These are phyloP conservation scores for Labyrinthula sp. DNA, from an alignment of 352 stramenopile species.

Conservation along the genomic window DNA sequence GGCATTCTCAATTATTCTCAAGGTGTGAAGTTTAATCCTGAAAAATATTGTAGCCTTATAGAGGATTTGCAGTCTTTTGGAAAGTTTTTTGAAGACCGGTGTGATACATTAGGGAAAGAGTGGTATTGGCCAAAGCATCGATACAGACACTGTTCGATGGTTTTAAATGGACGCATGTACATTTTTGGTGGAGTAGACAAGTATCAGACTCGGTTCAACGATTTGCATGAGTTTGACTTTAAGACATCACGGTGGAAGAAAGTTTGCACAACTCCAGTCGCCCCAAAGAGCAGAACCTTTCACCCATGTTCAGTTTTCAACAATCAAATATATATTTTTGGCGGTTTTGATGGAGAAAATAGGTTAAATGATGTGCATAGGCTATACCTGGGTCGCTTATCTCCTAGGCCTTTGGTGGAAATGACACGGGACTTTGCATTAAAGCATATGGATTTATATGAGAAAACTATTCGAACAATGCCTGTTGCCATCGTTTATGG, in stretches of 20 bases:
- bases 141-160: slow-evolving; percentile 56
- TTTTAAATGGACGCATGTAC: slow-evolving; percentile 58
- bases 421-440: no score
- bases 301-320: slow-evolving; percentile 50
- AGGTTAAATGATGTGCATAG: slow-evolving; percentile 55
- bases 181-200: slow-evolving; percentile 66
- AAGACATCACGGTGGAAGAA: slow-evolving; percentile 55
- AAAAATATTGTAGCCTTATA: no score
- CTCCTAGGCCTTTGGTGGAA: slow-evolving; percentile 5
- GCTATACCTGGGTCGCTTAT: slow-evolving; percentile 44
- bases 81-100: no score
- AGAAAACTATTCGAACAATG: no score
- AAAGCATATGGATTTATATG: no score
- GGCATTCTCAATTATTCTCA: no score
- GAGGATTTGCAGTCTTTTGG: no score
- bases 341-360: slow-evolving; percentile 56
- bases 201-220: slow-evolving; percentile 56
- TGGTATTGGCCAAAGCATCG: slow-evolving; percentile 46
- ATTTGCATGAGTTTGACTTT: slow-evolving; percentile 50
- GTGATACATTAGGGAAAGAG: no score
- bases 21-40: no score
- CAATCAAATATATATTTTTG: slow-evolving; percentile 57
- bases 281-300: slow-evolving; percentile 57
- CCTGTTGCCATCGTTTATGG: no score
- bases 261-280: slow-evolving; percentile 50